These are phyloP conservation scores for Glarea lozoyensis DNA, from an alignment of 495 filamentous ascomycete species.

Conservation along the genomic window DNA sequence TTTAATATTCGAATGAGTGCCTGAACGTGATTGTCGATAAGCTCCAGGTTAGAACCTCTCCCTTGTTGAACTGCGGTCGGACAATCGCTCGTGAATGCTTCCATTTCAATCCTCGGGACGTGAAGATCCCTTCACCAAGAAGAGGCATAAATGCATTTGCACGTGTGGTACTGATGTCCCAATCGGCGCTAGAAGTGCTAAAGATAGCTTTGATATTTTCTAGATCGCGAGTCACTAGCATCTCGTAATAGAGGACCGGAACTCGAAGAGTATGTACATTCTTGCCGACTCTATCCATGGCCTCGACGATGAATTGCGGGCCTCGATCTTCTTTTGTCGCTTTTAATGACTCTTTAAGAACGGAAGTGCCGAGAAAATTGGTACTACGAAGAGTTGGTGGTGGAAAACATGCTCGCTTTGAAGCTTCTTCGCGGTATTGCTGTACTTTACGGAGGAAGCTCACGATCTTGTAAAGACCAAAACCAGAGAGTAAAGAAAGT, in stretches of 20 bases:
- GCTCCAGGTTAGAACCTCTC: conserved; percentile 40
- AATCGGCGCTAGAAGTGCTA: conserved; percentile 50
- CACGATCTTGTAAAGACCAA: conserved; percentile 21
- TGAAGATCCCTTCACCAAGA: conserved; percentile 34
- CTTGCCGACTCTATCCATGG: conserved; percentile 19
- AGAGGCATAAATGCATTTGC: conserved; percentile 17
- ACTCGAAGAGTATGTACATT: conserved; percentile 20
- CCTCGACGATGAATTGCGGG: conserved; percentile 21
- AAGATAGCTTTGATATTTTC: conserved; percentile 54
- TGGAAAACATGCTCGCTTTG: conserved; percentile 20
- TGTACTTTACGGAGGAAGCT: conserved; percentile 10
- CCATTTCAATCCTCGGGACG: conserved; percentile 30
- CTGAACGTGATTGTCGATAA: conserved; percentile 53
- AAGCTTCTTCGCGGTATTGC: conserved; percentile 20
- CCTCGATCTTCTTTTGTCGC: conserved; percentile 24
- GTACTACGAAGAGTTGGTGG: conserved; percentile 23
- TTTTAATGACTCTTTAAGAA: conserved; percentile 21
- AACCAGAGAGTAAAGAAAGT: too few species aligned
- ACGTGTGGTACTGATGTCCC: conserved; percentile 21
- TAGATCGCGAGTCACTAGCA: conserved; percentile 10
- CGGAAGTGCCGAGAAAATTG: conserved; percentile 25
- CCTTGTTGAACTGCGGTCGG: conserved; percentile 28
- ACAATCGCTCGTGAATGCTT: conserved; percentile 30
- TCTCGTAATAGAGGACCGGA: conserved; percentile 25
- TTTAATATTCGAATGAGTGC: conserved; percentile 35